These are phyloP conservation scores for Candida maltosa DNA, from an alignment of 805 yeast genomes.

Conservation along the genomic window DNA sequence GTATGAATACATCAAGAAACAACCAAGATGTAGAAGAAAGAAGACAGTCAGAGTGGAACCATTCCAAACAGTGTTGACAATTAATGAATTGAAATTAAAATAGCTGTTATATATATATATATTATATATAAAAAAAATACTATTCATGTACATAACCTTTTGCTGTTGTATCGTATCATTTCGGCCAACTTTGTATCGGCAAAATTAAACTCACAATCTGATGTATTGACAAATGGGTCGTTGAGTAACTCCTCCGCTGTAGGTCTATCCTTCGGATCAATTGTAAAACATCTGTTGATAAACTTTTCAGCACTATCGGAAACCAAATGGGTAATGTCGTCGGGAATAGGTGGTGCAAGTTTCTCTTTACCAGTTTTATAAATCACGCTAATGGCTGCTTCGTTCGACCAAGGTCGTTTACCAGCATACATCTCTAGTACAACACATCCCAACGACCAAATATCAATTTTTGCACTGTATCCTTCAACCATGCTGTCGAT, in stretches of 20 bases:
- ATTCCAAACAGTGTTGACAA: constrained; percentile 72
- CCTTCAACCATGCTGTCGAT: constrained; percentile 84
- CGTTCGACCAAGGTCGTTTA: constrained; percentile 94
- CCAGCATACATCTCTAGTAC: constrained; percentile 98
- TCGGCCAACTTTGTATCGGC: constrained; percentile 52
- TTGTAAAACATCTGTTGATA: constrained; percentile 67
- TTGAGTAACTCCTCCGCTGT: constrained; percentile 67
- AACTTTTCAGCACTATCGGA: constrained; percentile 67
- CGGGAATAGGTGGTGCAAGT: constrained; percentile 93
- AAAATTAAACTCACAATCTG: constrained; percentile 46
- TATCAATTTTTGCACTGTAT: constrained; percentile 95
- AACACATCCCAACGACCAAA: constrained; percentile 98
- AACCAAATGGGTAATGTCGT: constrained; percentile 69
- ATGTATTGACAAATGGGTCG: constrained; percentile 49
- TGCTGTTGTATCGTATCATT: constrained; percentile 36
- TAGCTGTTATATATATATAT: constrained; percentile 4
- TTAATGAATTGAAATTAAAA: constrained; percentile 63
- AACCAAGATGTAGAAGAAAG: constrained; percentile 75
- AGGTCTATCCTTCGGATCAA: constrained; percentile 81
- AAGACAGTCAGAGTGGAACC: constrained; percentile 73
- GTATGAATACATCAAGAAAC: constrained; percentile 52
- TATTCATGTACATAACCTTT: background rate
- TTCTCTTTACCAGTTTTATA: constrained; percentile 82
- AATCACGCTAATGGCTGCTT: constrained; percentile 93
- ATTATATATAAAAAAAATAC: background rate